phyloP scores from a whole-genome alignment of 768 basidiomycete genomes.

The Gautieria morchelliformis region DNA sequence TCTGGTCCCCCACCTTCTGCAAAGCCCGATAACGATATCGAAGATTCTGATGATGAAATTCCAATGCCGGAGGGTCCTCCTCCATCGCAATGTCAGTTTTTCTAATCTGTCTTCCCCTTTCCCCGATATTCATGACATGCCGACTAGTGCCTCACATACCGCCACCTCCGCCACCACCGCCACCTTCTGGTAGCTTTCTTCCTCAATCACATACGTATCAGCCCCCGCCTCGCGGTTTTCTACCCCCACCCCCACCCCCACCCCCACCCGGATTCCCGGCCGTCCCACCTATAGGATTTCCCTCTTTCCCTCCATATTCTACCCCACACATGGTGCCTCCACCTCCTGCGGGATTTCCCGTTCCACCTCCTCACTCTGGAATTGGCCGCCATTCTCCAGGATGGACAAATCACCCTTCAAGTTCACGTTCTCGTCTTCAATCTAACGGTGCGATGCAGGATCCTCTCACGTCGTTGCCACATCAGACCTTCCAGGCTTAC shows the following conservation, averaged over 20 bases:
- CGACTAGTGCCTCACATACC: conserved; percentile 6
- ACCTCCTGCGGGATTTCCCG: conserved; percentile 16
- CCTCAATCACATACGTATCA: conserved; percentile 12
- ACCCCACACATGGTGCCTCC: conserved; percentile 16
- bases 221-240: conserved; percentile 18
- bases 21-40: conserved; percentile 25
- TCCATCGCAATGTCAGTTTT: conserved; percentile 17
- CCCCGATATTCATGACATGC: neutral
- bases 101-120: neutral
- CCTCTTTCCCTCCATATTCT: conserved; percentile 21
- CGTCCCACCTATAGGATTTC: conserved; percentile 16
- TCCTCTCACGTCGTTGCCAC: conserved; percentile 64
- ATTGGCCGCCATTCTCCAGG: conserved; percentile 21
- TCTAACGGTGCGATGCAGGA: conserved; percentile 55
- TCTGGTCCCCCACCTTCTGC: conserved; percentile 46
- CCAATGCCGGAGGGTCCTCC: conserved; percentile 82
- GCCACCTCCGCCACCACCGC: neutral
- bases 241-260: conserved; percentile 20
- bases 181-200: conserved; percentile 20
- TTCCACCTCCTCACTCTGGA: conserved; percentile 15
- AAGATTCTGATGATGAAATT: conserved; percentile 72
- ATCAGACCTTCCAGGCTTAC: conserved; percentile 72
- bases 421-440: conserved; percentile 50
- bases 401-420: conserved; percentile 30
- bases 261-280: conserved; percentile 21